phyloP scores from a whole-genome alignment of 352 stramenopile genomes.

The Pythium brachiatum region DNA sequence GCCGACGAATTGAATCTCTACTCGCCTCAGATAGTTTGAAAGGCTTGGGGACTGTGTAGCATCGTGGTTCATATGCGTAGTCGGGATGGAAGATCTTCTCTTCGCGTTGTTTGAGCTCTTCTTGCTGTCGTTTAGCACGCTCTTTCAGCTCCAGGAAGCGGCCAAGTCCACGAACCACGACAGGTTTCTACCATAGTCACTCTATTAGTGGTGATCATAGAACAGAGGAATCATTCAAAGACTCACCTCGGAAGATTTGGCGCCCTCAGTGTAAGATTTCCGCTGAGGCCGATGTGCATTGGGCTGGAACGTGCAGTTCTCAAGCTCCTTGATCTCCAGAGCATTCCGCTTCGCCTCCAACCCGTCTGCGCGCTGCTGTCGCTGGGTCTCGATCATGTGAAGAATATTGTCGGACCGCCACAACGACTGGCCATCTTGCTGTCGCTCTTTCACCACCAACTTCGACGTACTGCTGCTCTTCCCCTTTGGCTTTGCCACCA shows the following conservation, averaged over 20 bases:
- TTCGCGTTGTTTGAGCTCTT: constrained; percentile 62
- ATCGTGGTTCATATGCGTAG: constrained; percentile 56
- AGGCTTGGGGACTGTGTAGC: constrained; percentile 70
- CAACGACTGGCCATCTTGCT: constrained; percentile 27
- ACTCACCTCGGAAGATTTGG: constrained; percentile 6
- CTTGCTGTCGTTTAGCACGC: constrained; percentile 58
- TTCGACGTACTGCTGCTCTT: constrained; percentile 47
- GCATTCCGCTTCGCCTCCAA: constrained; percentile 62
- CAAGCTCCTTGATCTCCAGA: constrained; percentile 55
- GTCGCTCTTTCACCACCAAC: constrained; percentile 25
- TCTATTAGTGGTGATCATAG: too few species aligned
- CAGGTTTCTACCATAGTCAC: constrained; percentile 29
- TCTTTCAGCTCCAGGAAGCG: constrained; percentile 78
- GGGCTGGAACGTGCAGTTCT: constrained; percentile 84
- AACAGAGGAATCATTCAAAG: too few species aligned
- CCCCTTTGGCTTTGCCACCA: constrained; percentile 31
- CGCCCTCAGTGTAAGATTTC: neutral
- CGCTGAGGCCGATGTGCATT: constrained; percentile 22
- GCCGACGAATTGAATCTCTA: constrained; percentile 47
- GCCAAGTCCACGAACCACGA: constrained; percentile 77
- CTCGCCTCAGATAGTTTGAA: constrained; percentile 71
- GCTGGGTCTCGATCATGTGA: constrained; percentile 62
- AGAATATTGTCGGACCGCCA: constrained; percentile 70
- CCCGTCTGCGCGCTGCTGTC: constrained; percentile 48
- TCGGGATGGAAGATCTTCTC: constrained; percentile 61